Evolutionary conservation across 176 grass and related monocot genomes (phyloP).

Genomic region (Bromus sterilis): DNA sequence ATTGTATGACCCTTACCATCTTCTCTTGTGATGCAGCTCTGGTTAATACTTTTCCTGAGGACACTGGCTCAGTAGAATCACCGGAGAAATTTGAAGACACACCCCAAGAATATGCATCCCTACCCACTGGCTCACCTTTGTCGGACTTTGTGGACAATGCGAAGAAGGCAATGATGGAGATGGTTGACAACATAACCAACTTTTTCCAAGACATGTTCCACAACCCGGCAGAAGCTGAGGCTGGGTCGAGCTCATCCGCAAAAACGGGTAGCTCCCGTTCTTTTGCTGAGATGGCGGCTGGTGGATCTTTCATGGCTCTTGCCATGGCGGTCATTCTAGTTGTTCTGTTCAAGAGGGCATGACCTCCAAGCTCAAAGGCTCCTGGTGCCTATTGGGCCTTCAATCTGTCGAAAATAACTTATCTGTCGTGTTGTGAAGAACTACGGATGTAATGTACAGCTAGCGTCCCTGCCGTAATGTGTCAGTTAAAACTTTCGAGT

Average conservation of each 20-base stretch:
- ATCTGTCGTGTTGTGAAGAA: background rate
- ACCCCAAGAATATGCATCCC: background rate
- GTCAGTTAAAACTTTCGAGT: background rate
- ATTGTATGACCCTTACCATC: background rate
- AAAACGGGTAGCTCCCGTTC: slow-evolving; percentile 13
- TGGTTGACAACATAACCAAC: slow-evolving; percentile 40
- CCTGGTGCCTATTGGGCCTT: background rate
- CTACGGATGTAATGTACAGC: background rate
- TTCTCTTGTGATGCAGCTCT: slow-evolving; percentile 22
- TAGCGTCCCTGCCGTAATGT: background rate
- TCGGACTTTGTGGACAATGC: slow-evolving; percentile 43
- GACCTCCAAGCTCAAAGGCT: background rate
- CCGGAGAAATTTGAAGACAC: slow-evolving; percentile 6
- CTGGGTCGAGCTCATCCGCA: background rate
- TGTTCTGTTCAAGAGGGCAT: slow-evolving; percentile 65
- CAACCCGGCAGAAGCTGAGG: background rate
- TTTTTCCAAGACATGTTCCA: slow-evolving; percentile 64
- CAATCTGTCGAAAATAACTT: slow-evolving; percentile 44
- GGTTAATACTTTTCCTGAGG: slow-evolving; percentile 30
- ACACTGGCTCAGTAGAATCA: background rate
- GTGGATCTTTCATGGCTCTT: slow-evolving; percentile 50
- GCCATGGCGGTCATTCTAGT: slow-evolving; percentile 52
- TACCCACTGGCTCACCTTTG: slow-evolving; percentile 25
- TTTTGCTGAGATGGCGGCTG: background rate
- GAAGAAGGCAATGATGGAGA: slow-evolving; percentile 39